These are phyloP conservation scores for Entophlyctis luteolus DNA, from an alignment of 192 early-diverging fungal genomes.

Conservation along the genomic window DNA sequence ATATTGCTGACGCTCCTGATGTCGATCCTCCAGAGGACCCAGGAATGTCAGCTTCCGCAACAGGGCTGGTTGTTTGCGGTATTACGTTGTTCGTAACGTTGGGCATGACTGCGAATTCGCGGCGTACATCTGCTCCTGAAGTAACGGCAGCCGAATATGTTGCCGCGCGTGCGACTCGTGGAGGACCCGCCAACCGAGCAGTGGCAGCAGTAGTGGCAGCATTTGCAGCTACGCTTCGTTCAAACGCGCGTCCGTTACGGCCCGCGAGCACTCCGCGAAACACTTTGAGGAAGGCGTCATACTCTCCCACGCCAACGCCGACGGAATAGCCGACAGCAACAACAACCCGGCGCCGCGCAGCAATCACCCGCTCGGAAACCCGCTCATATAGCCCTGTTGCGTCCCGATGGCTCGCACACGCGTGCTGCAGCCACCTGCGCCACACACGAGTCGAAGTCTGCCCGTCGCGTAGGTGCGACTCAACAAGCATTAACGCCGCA, in stretches of 20 bases:
- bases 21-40: no score
- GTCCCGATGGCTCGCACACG: not conserved
- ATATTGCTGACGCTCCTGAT: no score
- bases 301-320: not conserved
- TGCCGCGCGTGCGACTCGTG: not conserved
- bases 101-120: not conserved
- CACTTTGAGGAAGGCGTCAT: constrained; percentile 2
- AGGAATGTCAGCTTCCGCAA: no score
- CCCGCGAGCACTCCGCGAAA: not conserved
- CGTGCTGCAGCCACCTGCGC: constrained; percentile 2
- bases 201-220: not conserved
- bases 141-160: not conserved
- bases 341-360: not conserved
- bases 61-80: not conserved
- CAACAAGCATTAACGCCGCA: not conserved
- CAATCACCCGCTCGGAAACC: not conserved
- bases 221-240: not conserved
- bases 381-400: not conserved
- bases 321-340: not conserved
- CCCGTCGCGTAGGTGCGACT: constrained; percentile 5
- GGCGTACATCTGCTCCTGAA: not conserved
- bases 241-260: not conserved
- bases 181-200: not conserved
- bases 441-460: not conserved
- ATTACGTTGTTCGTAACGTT: not conserved